Evolutionary conservation across 2,329 filamentous ascomycete species (phyloP), one percentile per base, ranked within the genome.

Genomic region (Diaporthe ampelina): DNA sequence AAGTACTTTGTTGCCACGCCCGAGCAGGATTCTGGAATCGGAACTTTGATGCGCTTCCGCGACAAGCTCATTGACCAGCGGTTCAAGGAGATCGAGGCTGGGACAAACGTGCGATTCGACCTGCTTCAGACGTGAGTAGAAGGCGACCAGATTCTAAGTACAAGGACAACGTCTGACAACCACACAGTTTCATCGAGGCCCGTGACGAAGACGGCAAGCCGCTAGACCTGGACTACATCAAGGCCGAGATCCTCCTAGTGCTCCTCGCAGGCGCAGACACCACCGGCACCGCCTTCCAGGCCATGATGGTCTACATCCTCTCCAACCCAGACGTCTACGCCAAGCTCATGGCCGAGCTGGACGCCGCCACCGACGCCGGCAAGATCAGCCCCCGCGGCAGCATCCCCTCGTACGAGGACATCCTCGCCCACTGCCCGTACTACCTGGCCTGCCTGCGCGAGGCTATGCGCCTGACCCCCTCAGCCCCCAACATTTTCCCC

Each of bases 1-100:
- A 87, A 88, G 74, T 89, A 87, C 77, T 82, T 90, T 3, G 86
- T 90, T 13, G 87, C 88, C 11, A 86, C 81, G 48, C 88, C 89
- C 0, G 85, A 89, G 61, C 85, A 91, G 45, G 80, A 88, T 52
- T 86, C 84, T 17, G 89, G 88, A 0, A 89, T 91, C 45, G 89
- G 89, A 0, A 86, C 85, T 1, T 78, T 91, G 72, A 91, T 91
- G 88, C 83, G 87, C 11, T 91, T 90, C 79, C 86, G 89, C 5
- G 89, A 91, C 76, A 83, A 84, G 35, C 83, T 91, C 2, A 85
- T 91, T 73, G 78, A 81, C 29, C 81, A 89, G 75, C 84, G 89
- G 0, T 80, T 86, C 32, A 79, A 83, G 35, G 87, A 89, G 69
- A 83, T 90, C 26, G 82, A 86, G 67, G 79, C 81, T 6, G 87